phyloP scores from a whole-genome alignment of 495 filamentous ascomycete genomes.

The Aspergillus avenaceus region DNA sequence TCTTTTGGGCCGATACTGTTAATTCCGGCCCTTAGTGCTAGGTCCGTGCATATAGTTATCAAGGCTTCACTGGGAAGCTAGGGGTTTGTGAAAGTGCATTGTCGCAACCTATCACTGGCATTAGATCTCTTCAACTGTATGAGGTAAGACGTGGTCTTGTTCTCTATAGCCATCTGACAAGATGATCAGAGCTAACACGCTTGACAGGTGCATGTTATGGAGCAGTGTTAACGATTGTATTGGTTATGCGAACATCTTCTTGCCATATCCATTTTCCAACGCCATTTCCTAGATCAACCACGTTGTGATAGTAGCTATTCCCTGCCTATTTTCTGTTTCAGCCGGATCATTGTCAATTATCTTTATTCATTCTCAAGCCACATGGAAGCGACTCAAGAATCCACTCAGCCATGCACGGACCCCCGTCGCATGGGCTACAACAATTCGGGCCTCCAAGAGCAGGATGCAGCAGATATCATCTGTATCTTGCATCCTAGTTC shows the following conservation, averaged over 20 bases:
- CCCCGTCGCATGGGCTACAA: conserved; percentile 71
- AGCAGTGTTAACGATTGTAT: conserved; percentile 13
- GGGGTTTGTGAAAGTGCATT: neutral
- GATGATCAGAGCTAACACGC: conserved; percentile 16
- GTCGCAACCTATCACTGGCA: neutral
- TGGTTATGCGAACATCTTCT: conserved; percentile 13
- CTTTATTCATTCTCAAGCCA: conserved; percentile 12
- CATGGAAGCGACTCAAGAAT: conserved; percentile 58
- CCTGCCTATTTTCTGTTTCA: conserved; percentile 4
- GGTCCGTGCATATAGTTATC: neutral
- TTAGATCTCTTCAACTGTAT: neutral
- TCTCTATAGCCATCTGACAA: too few species aligned
- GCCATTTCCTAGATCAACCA: neutral
- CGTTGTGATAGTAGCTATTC: conserved; percentile 17
- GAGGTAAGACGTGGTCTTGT: too few species aligned
- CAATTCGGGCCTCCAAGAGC: conserved; percentile 70
- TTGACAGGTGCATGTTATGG: conserved; percentile 12
- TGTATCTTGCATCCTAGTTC: conserved; percentile 83
- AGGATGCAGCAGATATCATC: conserved; percentile 82
- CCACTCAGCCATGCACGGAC: conserved; percentile 78
- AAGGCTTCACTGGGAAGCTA: neutral
- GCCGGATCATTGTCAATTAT: conserved; percentile 6
- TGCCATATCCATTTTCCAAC: neutral
- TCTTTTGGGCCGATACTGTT: neutral
- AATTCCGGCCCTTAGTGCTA: neutral